These are phyloP conservation scores for Fusarium luffae DNA, from an alignment of 2,329 filamentous ascomycete species.

Conservation along the genomic window DNA sequence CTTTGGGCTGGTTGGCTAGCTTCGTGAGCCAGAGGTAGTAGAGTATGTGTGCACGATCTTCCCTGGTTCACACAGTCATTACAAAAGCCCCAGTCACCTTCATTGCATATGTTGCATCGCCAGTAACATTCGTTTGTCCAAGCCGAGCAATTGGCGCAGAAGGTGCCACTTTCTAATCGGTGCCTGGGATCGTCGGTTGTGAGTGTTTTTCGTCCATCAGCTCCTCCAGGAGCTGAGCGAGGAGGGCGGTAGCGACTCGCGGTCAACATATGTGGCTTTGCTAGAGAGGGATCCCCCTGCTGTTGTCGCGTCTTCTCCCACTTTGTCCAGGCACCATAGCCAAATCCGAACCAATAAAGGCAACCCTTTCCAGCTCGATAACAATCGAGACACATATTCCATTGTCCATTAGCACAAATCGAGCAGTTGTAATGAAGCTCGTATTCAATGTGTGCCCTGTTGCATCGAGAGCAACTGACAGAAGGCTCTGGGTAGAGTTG, in stretches of 20 bases:
- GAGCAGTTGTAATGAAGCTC: constrained; percentile 86
- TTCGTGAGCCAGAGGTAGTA: constrained; percentile 79
- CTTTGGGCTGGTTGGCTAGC: constrained; percentile 48
- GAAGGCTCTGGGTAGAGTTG: constrained; percentile 75
- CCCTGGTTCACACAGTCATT: constrained; percentile 87
- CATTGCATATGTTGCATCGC: constrained; percentile 88
- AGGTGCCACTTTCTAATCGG: constrained; percentile 81
- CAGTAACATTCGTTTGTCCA: constrained; percentile 88
- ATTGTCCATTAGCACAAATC: constrained; percentile 75
- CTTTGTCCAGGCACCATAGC: constrained; percentile 73
- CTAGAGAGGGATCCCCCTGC: constrained; percentile 53
- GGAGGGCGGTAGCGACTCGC: constrained; percentile 67
- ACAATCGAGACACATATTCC: constrained; percentile 83
- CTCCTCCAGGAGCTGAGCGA: constrained; percentile 60
- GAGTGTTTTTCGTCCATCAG: constrained; percentile 66
- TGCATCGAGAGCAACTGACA: constrained; percentile 78
- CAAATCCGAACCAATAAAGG: constrained; percentile 89
- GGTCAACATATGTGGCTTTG: constrained; percentile 67
- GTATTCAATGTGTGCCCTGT: constrained; percentile 80
- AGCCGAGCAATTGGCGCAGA: constrained; percentile 80
- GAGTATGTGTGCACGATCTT: constrained; percentile 80
- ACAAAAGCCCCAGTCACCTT: constrained; percentile 96
- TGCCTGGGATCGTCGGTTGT: constrained; percentile 75
- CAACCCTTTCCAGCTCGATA: constrained; percentile 83
- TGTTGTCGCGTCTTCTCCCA: constrained; percentile 67